These are phyloP conservation scores for Nicotiana rustica DNA, from an alignment of 305 asterid species.

Conservation along the genomic window DNA sequence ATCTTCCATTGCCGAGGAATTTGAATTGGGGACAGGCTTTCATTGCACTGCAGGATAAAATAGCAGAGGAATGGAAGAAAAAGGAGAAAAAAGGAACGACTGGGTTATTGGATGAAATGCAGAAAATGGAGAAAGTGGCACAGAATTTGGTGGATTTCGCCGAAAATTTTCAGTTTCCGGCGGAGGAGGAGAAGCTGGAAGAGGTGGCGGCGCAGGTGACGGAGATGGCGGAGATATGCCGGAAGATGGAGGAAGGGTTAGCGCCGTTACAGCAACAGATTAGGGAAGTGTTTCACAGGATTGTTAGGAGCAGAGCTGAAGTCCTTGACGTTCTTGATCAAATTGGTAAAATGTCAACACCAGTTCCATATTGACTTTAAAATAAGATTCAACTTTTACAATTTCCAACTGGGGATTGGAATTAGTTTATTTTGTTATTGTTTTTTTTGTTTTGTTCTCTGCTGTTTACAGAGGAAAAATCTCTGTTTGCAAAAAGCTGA, in stretches of 20 bases:
- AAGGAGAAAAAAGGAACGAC: slow-evolving; percentile 79
- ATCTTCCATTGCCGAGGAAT: slow-evolving; percentile 61
- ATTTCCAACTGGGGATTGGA: neutral
- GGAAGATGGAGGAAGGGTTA: slow-evolving; percentile 82
- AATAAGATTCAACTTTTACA: neutral
- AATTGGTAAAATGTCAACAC: slow-evolving; percentile 59
- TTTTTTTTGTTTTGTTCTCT: neutral
- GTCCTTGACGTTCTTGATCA: slow-evolving; percentile 83
- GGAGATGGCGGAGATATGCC: slow-evolving; percentile 73
- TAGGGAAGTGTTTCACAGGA: slow-evolving; percentile 89
- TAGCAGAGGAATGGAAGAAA: slow-evolving; percentile 89
- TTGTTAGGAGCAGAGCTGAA: slow-evolving; percentile 87
- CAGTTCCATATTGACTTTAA: slow-evolving; percentile 60
- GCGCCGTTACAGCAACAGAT: slow-evolving; percentile 75
- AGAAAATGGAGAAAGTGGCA: slow-evolving; percentile 77
- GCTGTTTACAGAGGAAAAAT: neutral
- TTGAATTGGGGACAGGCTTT: slow-evolving; percentile 72
- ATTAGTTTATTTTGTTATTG: slow-evolving; percentile 17
- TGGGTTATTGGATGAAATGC: slow-evolving; percentile 76
- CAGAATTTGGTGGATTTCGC: slow-evolving; percentile 62
- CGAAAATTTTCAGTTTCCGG: slow-evolving; percentile 64
- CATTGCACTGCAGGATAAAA: slow-evolving; percentile 70
- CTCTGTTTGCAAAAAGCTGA: neutral
- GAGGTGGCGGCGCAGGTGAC: slow-evolving; percentile 61
- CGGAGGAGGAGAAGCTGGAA: slow-evolving; percentile 72